Evolutionary conservation across 1,139 yeast species (phyloP).

Genomic region (Candida sp.): DNA sequence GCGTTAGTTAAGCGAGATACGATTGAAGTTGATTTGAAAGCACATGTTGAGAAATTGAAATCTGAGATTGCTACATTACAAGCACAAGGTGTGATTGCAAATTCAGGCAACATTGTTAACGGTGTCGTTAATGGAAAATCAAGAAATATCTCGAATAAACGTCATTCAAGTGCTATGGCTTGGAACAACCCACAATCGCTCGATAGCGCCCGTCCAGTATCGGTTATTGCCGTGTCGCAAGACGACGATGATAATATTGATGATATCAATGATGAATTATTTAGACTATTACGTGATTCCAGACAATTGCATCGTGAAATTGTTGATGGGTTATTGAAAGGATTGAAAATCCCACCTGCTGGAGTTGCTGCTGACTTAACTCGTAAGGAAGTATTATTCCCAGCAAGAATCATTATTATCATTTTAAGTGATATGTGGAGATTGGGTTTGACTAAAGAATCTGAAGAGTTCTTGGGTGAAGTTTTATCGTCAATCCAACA

Average conservation of each 20-base stretch:
- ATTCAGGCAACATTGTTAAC: conserved; percentile 7
- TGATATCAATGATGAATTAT: conserved; percentile 71
- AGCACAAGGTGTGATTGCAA: conserved; percentile 22
- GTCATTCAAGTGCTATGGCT: conserved; percentile 41
- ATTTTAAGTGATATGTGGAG: conserved; percentile 99
- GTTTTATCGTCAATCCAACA: conserved; percentile 86
- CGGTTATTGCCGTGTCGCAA: conserved; percentile 55
- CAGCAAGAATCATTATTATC: conserved; percentile 91
- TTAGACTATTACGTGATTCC: conserved; percentile 73
- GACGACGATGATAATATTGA: conserved; percentile 58
- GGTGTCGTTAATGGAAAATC: conserved; percentile 21
- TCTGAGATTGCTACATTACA: conserved; percentile 57
- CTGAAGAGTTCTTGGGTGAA: conserved; percentile 89
- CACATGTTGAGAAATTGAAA: conserved; percentile 68
- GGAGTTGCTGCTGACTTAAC: conserved; percentile 81
- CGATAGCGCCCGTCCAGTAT: conserved; percentile 50
- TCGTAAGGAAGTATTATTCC: conserved; percentile 91
- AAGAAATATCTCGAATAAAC: conserved; percentile 30
- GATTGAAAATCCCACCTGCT: conserved; percentile 84
- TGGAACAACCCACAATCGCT: conserved; percentile 31
- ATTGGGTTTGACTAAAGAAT: conserved; percentile 86
- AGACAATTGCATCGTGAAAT: conserved; percentile 79
- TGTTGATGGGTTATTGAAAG: conserved; percentile 82
- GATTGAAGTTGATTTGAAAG: conserved; percentile 66
- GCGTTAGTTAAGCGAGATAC: conserved; percentile 62